Base-by-base conservation (phyloP, 2,329 filamentous ascomycete genomes). In the Aspergillus unguis region DNA sequence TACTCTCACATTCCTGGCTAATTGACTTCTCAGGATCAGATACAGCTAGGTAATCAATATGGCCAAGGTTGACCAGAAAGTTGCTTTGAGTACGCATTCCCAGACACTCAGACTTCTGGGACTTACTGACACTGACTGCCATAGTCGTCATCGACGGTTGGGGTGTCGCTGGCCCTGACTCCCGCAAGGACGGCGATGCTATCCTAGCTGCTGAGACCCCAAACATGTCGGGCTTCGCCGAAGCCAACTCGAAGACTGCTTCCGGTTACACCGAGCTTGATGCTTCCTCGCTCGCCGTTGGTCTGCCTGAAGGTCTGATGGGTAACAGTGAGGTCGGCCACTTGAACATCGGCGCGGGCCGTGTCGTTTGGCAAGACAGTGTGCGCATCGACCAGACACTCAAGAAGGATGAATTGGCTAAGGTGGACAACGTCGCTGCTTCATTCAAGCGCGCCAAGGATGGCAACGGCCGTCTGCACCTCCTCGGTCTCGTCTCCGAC, bases 291-390 rank as follows among this genome's bases (percentile, higher is more conserved):
- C 83, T 96, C 55, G 94, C 94, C 42, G 94, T 99, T 60, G 94
- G 94, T 61, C 84, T 99, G 48, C 94, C 94, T 23, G 92, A 99
- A 71, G 94, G 94, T 54, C 80, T 99, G 62, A 99, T 99, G 94
- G 94, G 94, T 61, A 99, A 99, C 81, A 95, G 90, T 64, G 94
- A 99, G 76, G 94, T 99, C 72, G 94, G 94, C 57, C 94, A 99
- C 76, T 77, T 99, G 78, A 99, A 99, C 81, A 97, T 99, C 72
- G 94, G 94, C 66, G 94, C 94, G 54, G 94, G 94, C 53, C 84
- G 94, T 67, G 94, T 99, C 56, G 94, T 99, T 66, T 99, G 94
- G 94, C 94, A 99, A 75, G 92, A 94, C 73, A 90, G 95, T 60
- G 94, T 99, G 61, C 88, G 94, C 66, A 99, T 99, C 76, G 94